phyloP scores from a whole-genome alignment of 1,139 yeast species.

The Saccharomyces hybrid region DNA sequence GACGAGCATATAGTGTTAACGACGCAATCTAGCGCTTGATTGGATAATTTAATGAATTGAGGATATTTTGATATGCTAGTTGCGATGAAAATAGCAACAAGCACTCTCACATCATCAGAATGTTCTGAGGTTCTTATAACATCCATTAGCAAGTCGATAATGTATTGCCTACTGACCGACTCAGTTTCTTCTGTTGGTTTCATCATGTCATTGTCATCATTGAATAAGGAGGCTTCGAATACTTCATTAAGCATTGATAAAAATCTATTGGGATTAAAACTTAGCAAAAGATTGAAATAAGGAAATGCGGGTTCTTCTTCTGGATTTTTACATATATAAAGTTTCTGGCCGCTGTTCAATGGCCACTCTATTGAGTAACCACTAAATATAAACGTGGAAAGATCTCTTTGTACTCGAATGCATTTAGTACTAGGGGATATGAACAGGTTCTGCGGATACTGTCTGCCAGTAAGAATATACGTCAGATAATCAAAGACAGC shows the following conservation, averaged over 20 bases:
- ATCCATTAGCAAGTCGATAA: conserved; percentile 28
- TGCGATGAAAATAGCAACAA: conserved; percentile 63
- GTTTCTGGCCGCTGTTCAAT: conserved; percentile 19
- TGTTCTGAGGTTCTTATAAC: conserved; percentile 12
- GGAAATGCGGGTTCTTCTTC: conserved; percentile 31
- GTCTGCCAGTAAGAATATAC: conserved; percentile 64
- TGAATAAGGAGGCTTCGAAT: conserved; percentile 28
- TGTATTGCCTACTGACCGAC: conserved; percentile 26
- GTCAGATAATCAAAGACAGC: conserved; percentile 51
- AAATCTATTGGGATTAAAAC: conserved; percentile 15
- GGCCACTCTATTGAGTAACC: conserved; percentile 45
- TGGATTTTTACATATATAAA: conserved; percentile 15
- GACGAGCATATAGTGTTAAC: conserved; percentile 43
- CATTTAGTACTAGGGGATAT: conserved; percentile 30
- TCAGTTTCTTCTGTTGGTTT: conserved; percentile 4
- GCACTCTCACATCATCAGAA: conserved; percentile 22
- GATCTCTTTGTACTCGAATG: conserved; percentile 37
- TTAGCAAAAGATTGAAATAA: conserved; percentile 27
- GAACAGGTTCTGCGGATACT: conserved; percentile 60
- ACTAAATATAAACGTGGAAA: conserved; percentile 51
- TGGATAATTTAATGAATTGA: conserved; percentile 68
- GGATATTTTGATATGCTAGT: conserved; percentile 71
- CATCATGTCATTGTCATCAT: conserved; percentile 14
- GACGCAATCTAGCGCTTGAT: conserved; percentile 42
- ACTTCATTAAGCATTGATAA: conserved; percentile 24